Evolutionary conservation across 306 rosid genomes (phyloP).

Genomic region (Quercus bicolor): DNA sequence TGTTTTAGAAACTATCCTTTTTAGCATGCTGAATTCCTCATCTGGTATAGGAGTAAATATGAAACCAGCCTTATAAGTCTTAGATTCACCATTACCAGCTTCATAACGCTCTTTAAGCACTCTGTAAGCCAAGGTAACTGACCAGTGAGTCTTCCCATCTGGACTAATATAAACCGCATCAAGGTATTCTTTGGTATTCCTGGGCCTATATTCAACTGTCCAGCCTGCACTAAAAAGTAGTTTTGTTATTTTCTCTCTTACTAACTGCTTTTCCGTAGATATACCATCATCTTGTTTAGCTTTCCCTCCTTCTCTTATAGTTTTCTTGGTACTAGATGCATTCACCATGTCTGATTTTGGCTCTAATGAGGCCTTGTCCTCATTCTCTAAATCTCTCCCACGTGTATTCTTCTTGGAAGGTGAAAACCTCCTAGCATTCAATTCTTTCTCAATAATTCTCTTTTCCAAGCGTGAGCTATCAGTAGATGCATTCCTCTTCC

Average conservation of each 20-base stretch:
- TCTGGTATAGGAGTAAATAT: slow-evolving; percentile 66
- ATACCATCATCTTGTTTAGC: slow-evolving; percentile 13
- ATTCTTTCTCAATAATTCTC: slow-evolving; percentile 27
- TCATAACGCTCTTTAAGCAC: slow-evolving; percentile 59
- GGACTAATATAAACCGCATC: slow-evolving; percentile 89
- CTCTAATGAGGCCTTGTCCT: slow-evolving; percentile 23
- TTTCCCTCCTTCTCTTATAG: neutral
- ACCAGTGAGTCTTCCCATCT: slow-evolving; percentile 83
- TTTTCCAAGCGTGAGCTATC: slow-evolving; percentile 20
- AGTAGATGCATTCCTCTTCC: slow-evolving; percentile 17
- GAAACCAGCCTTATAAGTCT: slow-evolving; percentile 52
- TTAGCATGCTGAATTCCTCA: slow-evolving; percentile 49
- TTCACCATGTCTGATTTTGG: slow-evolving; percentile 17
- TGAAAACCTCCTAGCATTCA: slow-evolving; percentile 23
- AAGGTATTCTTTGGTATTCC: slow-evolving; percentile 45
- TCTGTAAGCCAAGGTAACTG: slow-evolving; percentile 83
- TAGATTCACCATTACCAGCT: slow-evolving; percentile 57
- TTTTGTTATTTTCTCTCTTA: slow-evolving; percentile 65
- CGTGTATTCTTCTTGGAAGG: slow-evolving; percentile 18
- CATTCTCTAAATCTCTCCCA: slow-evolving; percentile 29
- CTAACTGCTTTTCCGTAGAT: slow-evolving; percentile 37
- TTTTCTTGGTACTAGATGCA: slow-evolving; percentile 6
- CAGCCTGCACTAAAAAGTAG: slow-evolving; percentile 75
- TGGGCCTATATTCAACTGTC: slow-evolving; percentile 75
- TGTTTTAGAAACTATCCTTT: slow-evolving; percentile 44